Evolutionary conservation across 116 monocot species (phyloP).

Genomic region (Zostera marina): DNA sequence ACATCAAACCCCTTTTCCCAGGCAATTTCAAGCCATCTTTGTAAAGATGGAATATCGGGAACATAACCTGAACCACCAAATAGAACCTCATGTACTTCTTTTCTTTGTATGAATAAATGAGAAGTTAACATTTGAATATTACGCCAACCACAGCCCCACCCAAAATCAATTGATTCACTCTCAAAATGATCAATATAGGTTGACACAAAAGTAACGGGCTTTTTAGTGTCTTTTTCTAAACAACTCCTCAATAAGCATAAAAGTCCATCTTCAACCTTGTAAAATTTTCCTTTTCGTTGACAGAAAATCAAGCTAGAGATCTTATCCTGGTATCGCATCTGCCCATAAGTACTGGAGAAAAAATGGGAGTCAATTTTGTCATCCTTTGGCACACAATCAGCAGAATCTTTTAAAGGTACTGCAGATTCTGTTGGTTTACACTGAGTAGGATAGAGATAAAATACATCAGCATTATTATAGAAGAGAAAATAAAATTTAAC

Average conservation of each 20-base stretch:
- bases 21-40: conserved; percentile 94
- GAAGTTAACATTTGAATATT: conserved; percentile 96
- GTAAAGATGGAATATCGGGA: conserved; percentile 84
- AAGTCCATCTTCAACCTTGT: conserved; percentile 54
- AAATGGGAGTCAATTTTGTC: conserved; percentile 11
- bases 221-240: conserved; percentile 41
- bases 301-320: conserved; percentile 20
- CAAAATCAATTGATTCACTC: conserved; percentile 52
- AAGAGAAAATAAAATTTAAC: too few relatives aligned
- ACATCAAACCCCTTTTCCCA: conserved; percentile 80
- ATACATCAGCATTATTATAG: too few relatives aligned
- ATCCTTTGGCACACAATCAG: conserved; percentile 12
- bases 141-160: conserved; percentile 99
- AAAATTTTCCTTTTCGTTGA: conserved; percentile 41
- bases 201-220: conserved; percentile 39
- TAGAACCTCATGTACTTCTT: conserved; percentile 49
- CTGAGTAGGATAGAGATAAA: conserved; percentile 20
- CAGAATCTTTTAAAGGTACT: conserved; percentile 7
- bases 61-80: conserved; percentile 86
- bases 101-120: conserved; percentile 53
- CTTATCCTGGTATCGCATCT: conserved; percentile 15
- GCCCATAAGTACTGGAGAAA: conserved; percentile 4
- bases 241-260: conserved; percentile 55
- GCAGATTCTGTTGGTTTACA: conserved; percentile 4
- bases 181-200: conserved; percentile 76